phyloP scores from a whole-genome alignment of 1,284 basidiomycete species.

The Bjerkandera adusta region DNA sequence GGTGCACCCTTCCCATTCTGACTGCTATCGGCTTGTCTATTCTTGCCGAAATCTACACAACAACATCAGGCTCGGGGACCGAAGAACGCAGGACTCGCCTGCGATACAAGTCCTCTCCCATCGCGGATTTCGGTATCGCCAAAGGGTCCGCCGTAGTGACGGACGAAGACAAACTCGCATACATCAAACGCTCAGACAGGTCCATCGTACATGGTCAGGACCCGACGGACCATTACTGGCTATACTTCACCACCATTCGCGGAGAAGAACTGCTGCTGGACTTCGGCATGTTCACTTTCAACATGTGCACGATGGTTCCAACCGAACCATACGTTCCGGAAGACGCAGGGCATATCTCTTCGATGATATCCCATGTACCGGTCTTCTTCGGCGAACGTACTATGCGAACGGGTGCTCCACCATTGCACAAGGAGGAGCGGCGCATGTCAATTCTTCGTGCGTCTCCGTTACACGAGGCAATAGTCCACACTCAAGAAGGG shows the following conservation, averaged over 20 bases:
- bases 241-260: conserved; percentile 42
- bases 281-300: conserved; percentile 38
- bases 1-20: conserved; percentile 32
- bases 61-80: conserved; percentile 24
- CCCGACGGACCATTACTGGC: conserved; percentile 43
- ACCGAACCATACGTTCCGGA: conserved; percentile 24
- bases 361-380: conserved; percentile 24
- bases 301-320: conserved; percentile 31
- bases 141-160: conserved; percentile 32
- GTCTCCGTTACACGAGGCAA: conserved; percentile 24
- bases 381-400: conserved; percentile 31
- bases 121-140: conserved; percentile 43
- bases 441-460: conserved; percentile 37
- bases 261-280: conserved; percentile 41
- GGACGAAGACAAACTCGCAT: conserved; percentile 35
- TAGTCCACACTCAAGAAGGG: too few relatives aligned
- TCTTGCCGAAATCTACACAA: conserved; percentile 40
- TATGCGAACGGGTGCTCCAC: conserved; percentile 21
- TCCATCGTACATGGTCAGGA: conserved; percentile 34
- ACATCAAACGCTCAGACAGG: conserved; percentile 24
- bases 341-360: neutral
- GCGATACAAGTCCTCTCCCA: conserved; percentile 34
- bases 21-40: conserved; percentile 32
- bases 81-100: conserved; percentile 31
- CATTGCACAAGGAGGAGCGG: conserved; percentile 25